Percentiles rank a stretch among this genome's conserved stretches.
phyloP scores from a whole-genome alignment of 495 filamentous ascomycete genomes.

The Aspergillus sclerotioniger region DNA sequence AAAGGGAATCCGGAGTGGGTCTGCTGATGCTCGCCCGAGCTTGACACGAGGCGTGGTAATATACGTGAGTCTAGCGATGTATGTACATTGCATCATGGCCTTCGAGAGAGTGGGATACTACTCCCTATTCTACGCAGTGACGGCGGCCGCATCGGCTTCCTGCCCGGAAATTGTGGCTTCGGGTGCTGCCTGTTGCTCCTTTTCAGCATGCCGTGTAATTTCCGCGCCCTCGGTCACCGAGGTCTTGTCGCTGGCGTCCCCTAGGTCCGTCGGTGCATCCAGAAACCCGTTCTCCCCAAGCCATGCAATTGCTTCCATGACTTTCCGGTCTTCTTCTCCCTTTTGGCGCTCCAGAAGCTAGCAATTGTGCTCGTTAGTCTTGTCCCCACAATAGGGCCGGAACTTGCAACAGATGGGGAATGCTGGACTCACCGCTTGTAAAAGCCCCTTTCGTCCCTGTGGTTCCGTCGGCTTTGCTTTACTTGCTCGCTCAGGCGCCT shows the following conservation, averaged over 20 bases:
- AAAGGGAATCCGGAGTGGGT: no score
- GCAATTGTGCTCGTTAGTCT: constrained; percentile 16
- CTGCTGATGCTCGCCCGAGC: no score
- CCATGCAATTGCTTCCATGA: constrained; percentile 46
- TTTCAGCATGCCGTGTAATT: not conserved
- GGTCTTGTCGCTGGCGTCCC: not conserved
- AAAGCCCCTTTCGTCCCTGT: constrained; percentile 45
- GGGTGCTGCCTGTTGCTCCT: not conserved
- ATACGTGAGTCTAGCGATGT: not conserved
- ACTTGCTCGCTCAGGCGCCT: constrained; percentile 28
- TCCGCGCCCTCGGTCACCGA: not conserved
- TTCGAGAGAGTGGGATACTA: not conserved
- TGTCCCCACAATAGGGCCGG: not conserved
- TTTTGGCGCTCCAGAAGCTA: constrained; percentile 50
- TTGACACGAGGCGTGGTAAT: not conserved
- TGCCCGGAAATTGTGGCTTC: not conserved
- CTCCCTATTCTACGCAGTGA: not conserved
- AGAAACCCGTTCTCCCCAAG: constrained; percentile 41
- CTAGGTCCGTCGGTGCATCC: constrained; percentile 6
- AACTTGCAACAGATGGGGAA: not conserved
- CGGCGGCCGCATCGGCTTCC: constrained; percentile 2
- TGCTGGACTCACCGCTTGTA: constrained; percentile 47
- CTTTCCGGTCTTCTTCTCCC: constrained; percentile 40
- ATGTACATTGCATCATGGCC: constrained; percentile 4
- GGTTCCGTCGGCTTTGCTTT: constrained; percentile 35